Conservation (phyloP, 306 rosid genomes). For the Trichosanthes truncata region DNA sequence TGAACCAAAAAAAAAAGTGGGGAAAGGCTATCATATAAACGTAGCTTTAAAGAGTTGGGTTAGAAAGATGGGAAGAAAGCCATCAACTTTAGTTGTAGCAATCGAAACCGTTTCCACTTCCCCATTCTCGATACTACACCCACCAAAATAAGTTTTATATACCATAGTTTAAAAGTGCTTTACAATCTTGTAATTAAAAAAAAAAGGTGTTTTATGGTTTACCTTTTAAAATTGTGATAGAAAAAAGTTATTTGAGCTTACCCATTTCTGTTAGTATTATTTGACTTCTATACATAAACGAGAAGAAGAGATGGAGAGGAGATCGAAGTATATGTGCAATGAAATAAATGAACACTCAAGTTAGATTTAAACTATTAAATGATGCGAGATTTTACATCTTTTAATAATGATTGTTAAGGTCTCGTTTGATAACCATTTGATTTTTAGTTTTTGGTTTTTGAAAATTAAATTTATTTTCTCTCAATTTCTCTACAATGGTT, state of each 20-base stretch:
- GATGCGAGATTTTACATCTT: too few relatives aligned
- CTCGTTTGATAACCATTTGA: too few relatives aligned
- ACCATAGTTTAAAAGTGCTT: neutral
- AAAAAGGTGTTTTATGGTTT: too few relatives aligned
- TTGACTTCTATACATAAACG: too few relatives aligned
- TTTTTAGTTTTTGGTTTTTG: too few relatives aligned
- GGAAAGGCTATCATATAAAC: neutral
- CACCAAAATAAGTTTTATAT: neutral
- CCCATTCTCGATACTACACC: neutral
- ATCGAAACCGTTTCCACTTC: neutral
- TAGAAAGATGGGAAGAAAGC: slow-evolving; percentile 3
- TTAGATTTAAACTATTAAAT: too few relatives aligned
- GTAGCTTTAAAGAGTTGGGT: slow-evolving; percentile 11
- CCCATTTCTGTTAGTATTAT: neutral
- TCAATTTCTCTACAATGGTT: too few relatives aligned
- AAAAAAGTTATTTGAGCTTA: neutral
- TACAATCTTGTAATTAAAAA: neutral
- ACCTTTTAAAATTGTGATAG: too few relatives aligned
- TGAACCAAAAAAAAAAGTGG: neutral
- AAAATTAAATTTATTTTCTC: too few relatives aligned
- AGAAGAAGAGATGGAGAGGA: neutral
- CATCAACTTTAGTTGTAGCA: neutral
- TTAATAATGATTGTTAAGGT: neutral
- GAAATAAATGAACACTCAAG: too few relatives aligned
- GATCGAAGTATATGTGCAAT: too few relatives aligned